Base-by-base conservation (phyloP, 768 basidiomycete species). In the Dentipellis fragilis region DNA sequence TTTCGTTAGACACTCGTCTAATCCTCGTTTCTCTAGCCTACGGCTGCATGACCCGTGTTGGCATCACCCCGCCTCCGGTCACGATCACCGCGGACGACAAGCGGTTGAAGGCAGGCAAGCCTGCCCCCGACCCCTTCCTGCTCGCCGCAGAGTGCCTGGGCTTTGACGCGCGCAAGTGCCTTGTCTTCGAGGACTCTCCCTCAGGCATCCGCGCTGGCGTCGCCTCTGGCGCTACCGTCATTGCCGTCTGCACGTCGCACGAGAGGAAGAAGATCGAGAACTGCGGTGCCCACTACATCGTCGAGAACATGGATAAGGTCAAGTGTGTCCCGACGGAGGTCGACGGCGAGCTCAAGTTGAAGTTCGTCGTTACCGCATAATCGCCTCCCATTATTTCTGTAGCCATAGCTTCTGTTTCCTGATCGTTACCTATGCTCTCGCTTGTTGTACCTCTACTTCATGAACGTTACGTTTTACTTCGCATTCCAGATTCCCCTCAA, bases 1-100 rank as follows among this genome's bases (percentile, higher is more conserved):
- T 36, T 55, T 10, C 29, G 3, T 29, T 3, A 6, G 6, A 6
- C 29, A 6, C 29, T 3, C 29, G 29, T 6, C 29, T 29, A 29
- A 29, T 6, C 6, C 29, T 3, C 29, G 29, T 29, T n/a, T 19
- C 54, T 12, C 11, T 50, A 81, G 79, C 83, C n/a, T 71, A 80
- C 60, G 84, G 83, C 21, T 84, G 83, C 62, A 80, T 86, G 76
- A 75, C 74, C 6, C 81, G 84, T 48, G 84, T 84, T 22, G 84
- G 83, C 12, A 87, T 87, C 68, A 73, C 72, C 1, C 81, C 83
- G 5, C 85, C 86, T 23, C 67, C 72, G 47, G 78, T 87, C 45
- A 87, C 84, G 29, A 84, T 88, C 69, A 88, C 86, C 23, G 85
- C 84, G 46, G 85, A 87, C 65, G 84, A 87, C 73, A 80, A 82